Base-by-base conservation (phyloP, 495 filamentous ascomycete species). In the Aspergillus baeticus region DNA sequence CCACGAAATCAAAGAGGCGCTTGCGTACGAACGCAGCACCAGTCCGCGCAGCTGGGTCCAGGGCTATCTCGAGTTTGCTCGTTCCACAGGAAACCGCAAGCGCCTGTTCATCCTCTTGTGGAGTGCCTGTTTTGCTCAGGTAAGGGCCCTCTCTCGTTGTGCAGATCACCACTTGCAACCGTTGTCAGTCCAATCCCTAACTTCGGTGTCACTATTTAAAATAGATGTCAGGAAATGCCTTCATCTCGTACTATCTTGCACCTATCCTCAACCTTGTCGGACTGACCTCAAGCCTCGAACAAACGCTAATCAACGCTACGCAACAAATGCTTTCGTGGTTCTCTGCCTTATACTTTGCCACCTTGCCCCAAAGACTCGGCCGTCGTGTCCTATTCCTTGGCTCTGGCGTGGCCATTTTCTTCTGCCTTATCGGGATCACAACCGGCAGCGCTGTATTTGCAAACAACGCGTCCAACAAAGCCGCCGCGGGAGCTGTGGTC, bases 51-150 rank as follows among this genome's bases (percentile, higher is more conserved):
- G 77, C 15, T 81, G 79, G 78, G 48, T 65, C 26, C 26, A 29
- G 63, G 74, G 15, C 79, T 82, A 77, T 80, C 80, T 61, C 73
- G 67, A 0, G 72, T 80, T 46, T 72, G 74, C 0, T 64, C 74
- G 46, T 81, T 29, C 26, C 4, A 8, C 26, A 4, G 26, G 26
- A 3, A 29, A 74, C 74, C 70, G 77, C 18, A 78, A 63, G 13
- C 70, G 78, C n/a, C 69, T 81, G 33, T 60, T 79, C 62, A 21
- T 14, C 11, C 23, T 18, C 21, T 22, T 22, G 11, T 5, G 18
- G 18, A 45, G 18, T 14, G 23, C 36, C 17, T 13, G 26, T 29
- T 29, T 29, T 29, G 26, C 26, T 29, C 26, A 29, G 26, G 26
- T 29, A 29, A 4, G 26, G 8, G n/a, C n/a, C n/a, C 26, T 29